These are phyloP conservation scores for Thalassia testudinum DNA, from an alignment of 116 monocot genomes.

Conservation along the genomic window DNA sequence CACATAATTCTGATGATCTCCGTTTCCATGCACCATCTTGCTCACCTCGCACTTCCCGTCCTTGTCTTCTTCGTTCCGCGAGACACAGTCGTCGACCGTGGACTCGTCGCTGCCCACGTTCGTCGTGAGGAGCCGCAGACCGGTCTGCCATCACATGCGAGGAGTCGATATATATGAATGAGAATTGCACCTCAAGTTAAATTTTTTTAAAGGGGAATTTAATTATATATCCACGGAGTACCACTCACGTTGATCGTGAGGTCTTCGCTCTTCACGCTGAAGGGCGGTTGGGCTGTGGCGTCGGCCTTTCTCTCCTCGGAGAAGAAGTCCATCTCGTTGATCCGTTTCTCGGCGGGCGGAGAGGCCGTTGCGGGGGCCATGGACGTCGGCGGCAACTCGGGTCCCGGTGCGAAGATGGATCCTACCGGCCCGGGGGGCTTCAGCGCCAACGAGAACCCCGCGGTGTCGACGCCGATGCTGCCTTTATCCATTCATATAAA, in stretches of 20 bases:
- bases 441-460: background rate
- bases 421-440: background rate
- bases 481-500: background rate
- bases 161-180: background rate
- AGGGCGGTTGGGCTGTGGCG: background rate
- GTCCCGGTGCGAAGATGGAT: conserved; percentile 1
- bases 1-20: too few species aligned
- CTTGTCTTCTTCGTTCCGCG: conserved; percentile 10
- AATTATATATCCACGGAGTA: background rate
- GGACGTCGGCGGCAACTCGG: background rate
- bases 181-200: background rate
- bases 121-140: conserved; percentile 19
- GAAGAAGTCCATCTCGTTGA: conserved; percentile 70
- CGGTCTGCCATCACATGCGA: conserved; percentile 11
- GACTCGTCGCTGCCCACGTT: conserved; percentile 29
- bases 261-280: conserved; percentile 47
- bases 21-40: background rate
- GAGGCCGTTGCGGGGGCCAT: background rate
- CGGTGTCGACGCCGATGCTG: background rate
- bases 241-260: conserved; percentile 49
- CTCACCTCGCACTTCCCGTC: conserved; percentile 15
- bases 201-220: background rate
- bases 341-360: conserved; percentile 1
- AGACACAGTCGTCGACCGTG: conserved; percentile 13
- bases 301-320: conserved; percentile 36